Percentiles rank a stretch among this genome's conserved stretches.
Evolutionary conservation across 768 basidiomycete genomes (phyloP).

Genomic region (Kwoniella mangroviensis): DNA sequence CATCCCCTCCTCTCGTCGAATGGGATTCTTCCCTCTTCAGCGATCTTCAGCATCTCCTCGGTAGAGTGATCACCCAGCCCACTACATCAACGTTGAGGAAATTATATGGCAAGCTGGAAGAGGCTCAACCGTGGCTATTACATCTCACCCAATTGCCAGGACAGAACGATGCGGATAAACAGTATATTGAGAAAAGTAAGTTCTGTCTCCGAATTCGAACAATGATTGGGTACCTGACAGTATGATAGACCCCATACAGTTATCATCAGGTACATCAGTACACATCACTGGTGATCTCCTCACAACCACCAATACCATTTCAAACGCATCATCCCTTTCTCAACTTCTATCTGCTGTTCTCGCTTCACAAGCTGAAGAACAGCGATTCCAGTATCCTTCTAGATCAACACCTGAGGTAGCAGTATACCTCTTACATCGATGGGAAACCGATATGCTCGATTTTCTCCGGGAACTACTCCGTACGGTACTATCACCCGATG

Average conservation of each 20-base stretch:
- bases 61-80: constrained; percentile 33
- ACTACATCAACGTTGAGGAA: constrained; percentile 42
- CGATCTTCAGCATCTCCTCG: constrained; percentile 48
- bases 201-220: background rate
- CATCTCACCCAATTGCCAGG: constrained; percentile 36
- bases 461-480: constrained; percentile 43
- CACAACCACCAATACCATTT: constrained; percentile 33
- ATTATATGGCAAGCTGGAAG: constrained; percentile 38
- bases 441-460: constrained; percentile 35
- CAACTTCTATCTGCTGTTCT: constrained; percentile 45
- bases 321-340: constrained; percentile 39
- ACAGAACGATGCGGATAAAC: constrained; percentile 41
- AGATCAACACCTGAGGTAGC: constrained; percentile 44
- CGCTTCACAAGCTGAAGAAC: constrained; percentile 41
- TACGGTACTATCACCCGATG: constrained; percentile 29
- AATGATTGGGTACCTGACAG: background rate
- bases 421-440: constrained; percentile 39
- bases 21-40: constrained; percentile 49
- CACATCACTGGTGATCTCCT: constrained; percentile 39
- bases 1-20: constrained; percentile 23
- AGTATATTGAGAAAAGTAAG: constrained; percentile 44
- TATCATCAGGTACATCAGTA: constrained; percentile 35
- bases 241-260: constrained; percentile 33
- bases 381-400: constrained; percentile 37
- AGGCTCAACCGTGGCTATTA: constrained; percentile 48